These are phyloP conservation scores for Verticillium dahliae DNA, from an alignment of 2,329 filamentous ascomycete species.

Conservation along the genomic window DNA sequence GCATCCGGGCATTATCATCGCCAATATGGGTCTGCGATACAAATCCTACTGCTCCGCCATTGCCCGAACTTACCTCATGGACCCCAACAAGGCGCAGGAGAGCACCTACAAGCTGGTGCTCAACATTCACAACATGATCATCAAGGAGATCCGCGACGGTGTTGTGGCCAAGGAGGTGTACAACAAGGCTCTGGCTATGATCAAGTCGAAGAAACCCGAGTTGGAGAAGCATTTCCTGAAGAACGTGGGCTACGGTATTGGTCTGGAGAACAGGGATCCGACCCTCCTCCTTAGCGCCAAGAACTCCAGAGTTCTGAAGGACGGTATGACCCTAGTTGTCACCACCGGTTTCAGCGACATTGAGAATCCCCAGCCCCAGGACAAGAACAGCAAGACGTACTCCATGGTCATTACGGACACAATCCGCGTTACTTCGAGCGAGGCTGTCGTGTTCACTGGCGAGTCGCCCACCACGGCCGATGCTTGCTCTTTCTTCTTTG, in stretches of 20 bases:
- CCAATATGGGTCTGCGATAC: conserved; percentile 86
- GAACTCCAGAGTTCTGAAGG: conserved; percentile 75
- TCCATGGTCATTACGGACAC: conserved; percentile 90
- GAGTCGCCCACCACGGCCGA: conserved; percentile 89
- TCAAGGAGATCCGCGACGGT: conserved; percentile 87
- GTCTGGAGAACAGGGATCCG: conserved; percentile 81
- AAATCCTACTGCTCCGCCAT: conserved; percentile 93
- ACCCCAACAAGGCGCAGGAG: conserved; percentile 94
- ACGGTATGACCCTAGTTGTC: conserved; percentile 94
- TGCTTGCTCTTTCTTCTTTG: conserved; percentile 97
- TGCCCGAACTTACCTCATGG: conserved; percentile 89
- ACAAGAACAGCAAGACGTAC: conserved; percentile 84
- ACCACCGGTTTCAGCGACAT: conserved; percentile 87
- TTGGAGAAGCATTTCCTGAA: conserved; percentile 92
- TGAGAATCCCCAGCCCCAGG: conserved; percentile 77
- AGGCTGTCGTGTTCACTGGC: conserved; percentile 85
- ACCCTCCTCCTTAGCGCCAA: conserved; percentile 83
- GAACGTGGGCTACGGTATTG: conserved; percentile 86
- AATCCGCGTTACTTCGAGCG: conserved; percentile 73
- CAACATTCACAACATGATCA: conserved; percentile 77
- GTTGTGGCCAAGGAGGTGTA: conserved; percentile 85
- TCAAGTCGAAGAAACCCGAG: conserved; percentile 89
- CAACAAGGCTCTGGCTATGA: conserved; percentile 70
- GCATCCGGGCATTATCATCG: conserved; percentile 89
- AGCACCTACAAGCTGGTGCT: conserved; percentile 86